A percentile compares a stretch with the other conserved stretches of the same genome.
These are phyloP conservation scores for Hyphopichia homilentoma DNA, from an alignment of 805 yeast species.

Conservation along the genomic window DNA sequence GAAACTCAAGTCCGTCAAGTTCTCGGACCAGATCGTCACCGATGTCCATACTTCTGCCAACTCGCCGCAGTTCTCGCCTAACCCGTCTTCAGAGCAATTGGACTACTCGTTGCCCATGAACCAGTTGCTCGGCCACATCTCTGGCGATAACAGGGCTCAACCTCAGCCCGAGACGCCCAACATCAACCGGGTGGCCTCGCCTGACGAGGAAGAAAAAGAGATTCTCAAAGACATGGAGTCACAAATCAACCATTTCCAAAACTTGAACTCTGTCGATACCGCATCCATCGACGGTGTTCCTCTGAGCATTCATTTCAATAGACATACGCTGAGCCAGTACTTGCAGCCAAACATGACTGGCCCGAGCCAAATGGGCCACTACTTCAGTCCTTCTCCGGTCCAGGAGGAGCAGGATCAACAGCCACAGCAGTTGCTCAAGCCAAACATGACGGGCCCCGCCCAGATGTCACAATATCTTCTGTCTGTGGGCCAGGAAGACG, in stretches of 20 bases:
- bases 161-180: conserved; percentile 9
- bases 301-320: conserved; percentile 43
- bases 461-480: conserved; percentile 29
- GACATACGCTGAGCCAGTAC: conserved; percentile 8
- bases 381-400: conserved; percentile 22
- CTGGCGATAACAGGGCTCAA: conserved; percentile 18
- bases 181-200: conserved; percentile 10
- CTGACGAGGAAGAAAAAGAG: conserved; percentile 63
- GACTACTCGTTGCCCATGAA: conserved; percentile 77
- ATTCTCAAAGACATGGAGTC: conserved; percentile 72
- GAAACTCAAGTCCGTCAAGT: conserved; percentile 60
- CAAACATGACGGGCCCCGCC: conserved; percentile 44
- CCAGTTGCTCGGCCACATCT: conserved; percentile 51
- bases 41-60: conserved; percentile 29
- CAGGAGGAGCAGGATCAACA: conserved; percentile 7
- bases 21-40: conserved; percentile 62
- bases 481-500: conserved; percentile 4
- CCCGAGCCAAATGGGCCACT: conserved; percentile 39
- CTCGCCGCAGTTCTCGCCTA: conserved; percentile 18
- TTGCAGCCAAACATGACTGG: conserved; percentile 46
- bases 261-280: conserved; percentile 70
- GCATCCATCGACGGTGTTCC: conserved; percentile 72
- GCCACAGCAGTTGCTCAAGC: conserved; percentile 20
- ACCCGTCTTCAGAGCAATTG: conserved; percentile 25
- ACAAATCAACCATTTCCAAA: conserved; percentile 68